Conservation (phyloP, 805 yeast genomes). For the Lipomyces sp. region DNA sequence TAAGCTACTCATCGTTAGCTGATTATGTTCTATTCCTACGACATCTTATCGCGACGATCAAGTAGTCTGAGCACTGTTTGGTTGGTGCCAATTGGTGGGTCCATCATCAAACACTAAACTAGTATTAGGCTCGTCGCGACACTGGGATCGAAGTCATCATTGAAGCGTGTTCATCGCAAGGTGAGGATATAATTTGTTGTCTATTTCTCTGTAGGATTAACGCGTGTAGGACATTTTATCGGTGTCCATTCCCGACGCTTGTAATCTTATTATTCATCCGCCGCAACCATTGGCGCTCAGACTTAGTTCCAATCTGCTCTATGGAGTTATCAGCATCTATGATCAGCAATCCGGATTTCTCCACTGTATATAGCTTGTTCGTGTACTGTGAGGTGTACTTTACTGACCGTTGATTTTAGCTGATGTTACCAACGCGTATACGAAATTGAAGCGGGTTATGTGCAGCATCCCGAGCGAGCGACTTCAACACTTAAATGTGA, state of each 20-base stretch:
- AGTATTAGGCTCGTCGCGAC: conserved; percentile 39
- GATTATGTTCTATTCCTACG: conserved; percentile 37
- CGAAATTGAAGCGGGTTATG: conserved; percentile 15
- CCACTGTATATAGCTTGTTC: conserved; percentile 19
- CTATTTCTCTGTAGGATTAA: not conserved
- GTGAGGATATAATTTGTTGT: conserved; percentile 5
- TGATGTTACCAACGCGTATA: conserved; percentile 22
- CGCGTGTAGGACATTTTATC: conserved; percentile 34
- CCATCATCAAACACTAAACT: not conserved
- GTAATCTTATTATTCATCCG: conserved; percentile 35
- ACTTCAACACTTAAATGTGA: not conserved
- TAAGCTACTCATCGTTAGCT: not conserved
- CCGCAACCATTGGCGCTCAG: conserved; percentile 41
- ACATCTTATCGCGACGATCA: conserved; percentile 26
- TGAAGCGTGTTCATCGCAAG: conserved; percentile 36
- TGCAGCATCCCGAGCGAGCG: not conserved
- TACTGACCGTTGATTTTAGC: conserved; percentile 6
- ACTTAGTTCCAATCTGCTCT: conserved; percentile 38
- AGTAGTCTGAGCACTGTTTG: conserved; percentile 37
- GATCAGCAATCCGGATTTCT: conserved; percentile 35
- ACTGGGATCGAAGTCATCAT: conserved; percentile 37
- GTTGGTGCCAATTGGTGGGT: conserved; percentile 17
- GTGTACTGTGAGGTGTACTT: conserved; percentile 4
- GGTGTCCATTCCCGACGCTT: conserved; percentile 38
- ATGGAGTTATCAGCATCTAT: conserved; percentile 36